These are phyloP conservation scores for Letharia columbiana DNA, from an alignment of 495 filamentous ascomycete genomes.

Conservation along the genomic window DNA sequence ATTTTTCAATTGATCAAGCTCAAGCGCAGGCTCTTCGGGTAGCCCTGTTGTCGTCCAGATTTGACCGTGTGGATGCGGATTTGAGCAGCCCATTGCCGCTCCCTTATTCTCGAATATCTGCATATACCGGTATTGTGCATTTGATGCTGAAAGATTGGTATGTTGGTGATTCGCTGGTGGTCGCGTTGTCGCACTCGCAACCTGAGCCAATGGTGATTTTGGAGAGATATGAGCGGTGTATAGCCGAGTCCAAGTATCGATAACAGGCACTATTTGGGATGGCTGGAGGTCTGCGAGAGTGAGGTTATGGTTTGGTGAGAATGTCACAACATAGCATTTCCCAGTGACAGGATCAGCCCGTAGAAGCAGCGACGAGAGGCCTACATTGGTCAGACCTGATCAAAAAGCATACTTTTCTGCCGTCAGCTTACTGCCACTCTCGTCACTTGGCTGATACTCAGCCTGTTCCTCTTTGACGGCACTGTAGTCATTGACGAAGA, in stretches of 20 bases:
- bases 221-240: conserved; percentile 75
- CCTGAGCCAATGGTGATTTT: conserved; percentile 52
- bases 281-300: conserved; percentile 81
- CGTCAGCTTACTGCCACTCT: conserved; percentile 40
- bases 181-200: conserved; percentile 38
- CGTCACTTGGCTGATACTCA: conserved; percentile 48
- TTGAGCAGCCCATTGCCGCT: conserved; percentile 95
- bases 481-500: conserved; percentile 96
- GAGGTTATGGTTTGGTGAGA: conserved; percentile 79
- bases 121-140: conserved; percentile 87
- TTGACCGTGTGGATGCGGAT: conserved; percentile 95
- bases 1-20: conserved; percentile 65
- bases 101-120: conserved; percentile 99
- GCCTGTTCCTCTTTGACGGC: conserved; percentile 91
- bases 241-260: conserved; percentile 80
- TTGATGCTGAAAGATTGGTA: conserved; percentile 41
- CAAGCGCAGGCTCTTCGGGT: conserved; percentile 77
- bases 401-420: not conserved
- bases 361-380: conserved; percentile 69
- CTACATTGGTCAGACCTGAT: conserved; percentile 33
- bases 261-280: conserved; percentile 60
- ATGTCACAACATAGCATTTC: conserved; percentile 96
- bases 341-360: conserved; percentile 80
- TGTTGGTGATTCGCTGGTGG: conserved; percentile 41
- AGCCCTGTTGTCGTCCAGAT: conserved; percentile 87